Conservation (phyloP, 148 eudicot species). For the Diospyros kaki region DNA sequence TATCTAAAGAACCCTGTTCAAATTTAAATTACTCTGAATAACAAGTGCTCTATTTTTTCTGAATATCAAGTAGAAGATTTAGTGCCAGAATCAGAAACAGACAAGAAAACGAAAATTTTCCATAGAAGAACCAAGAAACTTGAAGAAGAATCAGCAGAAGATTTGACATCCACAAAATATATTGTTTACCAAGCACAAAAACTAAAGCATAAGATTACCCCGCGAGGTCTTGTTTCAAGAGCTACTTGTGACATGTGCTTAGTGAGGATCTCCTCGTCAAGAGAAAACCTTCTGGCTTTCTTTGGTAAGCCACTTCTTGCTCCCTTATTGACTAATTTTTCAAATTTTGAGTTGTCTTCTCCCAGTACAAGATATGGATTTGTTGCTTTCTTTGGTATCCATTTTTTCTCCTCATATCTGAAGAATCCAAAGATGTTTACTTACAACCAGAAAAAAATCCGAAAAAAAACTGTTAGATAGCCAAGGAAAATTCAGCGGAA, state of each 20-base stretch:
- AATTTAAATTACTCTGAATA: not conserved
- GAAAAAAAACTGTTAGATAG: not conserved
- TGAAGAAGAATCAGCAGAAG: not conserved
- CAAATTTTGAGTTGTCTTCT: constrained; percentile 7
- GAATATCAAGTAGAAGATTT: not conserved
- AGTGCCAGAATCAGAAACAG: not conserved
- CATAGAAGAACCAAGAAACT: not conserved
- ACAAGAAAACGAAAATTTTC: not conserved
- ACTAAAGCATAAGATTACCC: constrained; percentile 21
- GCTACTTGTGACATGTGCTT: constrained; percentile 24
- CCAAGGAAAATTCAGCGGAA: not conserved
- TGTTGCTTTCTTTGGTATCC: constrained; percentile 32
- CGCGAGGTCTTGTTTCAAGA: constrained; percentile 33
- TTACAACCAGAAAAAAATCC: not conserved
- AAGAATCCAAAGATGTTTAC: not conserved
- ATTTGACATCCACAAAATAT: not conserved
- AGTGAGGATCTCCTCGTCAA: constrained; percentile 40
- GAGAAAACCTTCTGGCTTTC: constrained; percentile 47
- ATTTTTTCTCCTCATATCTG: constrained; percentile 51
- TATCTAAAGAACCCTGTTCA: constrained; percentile 48
- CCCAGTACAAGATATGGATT: constrained; percentile 23
- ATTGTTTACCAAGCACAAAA: not conserved
- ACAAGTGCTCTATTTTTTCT: not conserved
- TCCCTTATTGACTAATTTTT: not conserved
- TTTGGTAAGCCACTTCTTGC: constrained; percentile 23